These are phyloP conservation scores for Yamadazyma epiphylla DNA, from an alignment of 1,139 yeast genomes.

Conservation along the genomic window DNA sequence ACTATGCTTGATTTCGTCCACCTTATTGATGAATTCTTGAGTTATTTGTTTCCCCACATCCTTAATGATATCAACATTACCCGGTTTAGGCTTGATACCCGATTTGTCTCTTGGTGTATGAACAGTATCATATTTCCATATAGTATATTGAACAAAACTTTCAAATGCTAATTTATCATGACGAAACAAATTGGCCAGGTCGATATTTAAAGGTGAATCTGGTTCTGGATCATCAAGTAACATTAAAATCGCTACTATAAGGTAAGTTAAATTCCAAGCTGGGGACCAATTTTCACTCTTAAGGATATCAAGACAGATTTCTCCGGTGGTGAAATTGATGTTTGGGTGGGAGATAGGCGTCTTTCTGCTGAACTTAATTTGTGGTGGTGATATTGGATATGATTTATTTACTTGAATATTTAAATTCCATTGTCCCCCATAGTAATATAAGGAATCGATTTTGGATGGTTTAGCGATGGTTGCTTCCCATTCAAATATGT, in stretches of 20 bases:
- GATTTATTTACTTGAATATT: slow-evolving; percentile 45
- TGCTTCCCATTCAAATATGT: slow-evolving; percentile 59
- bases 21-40: slow-evolving; percentile 13
- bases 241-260: slow-evolving; percentile 68
- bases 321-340: slow-evolving; percentile 66
- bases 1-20: slow-evolving; percentile 14
- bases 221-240: slow-evolving; percentile 79
- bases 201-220: slow-evolving; percentile 80
- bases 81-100: slow-evolving; percentile 4
- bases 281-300: slow-evolving; percentile 74
- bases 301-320: slow-evolving; percentile 79
- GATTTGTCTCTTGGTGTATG: slow-evolving; percentile 8
- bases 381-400: slow-evolving; percentile 75
- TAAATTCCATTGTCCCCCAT: slow-evolving; percentile 57
- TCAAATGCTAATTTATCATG: slow-evolving; percentile 52
- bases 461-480: slow-evolving; percentile 50
- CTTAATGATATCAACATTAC: slow-evolving; percentile 8
- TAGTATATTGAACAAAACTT: slow-evolving; percentile 60
- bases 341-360: slow-evolving; percentile 72
- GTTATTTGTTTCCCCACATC: slow-evolving; percentile 14
- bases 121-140: slow-evolving; percentile 37
- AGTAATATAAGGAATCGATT: slow-evolving; percentile 40
- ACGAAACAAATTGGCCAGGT: slow-evolving; percentile 74
- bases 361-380: slow-evolving; percentile 38
- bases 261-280: slow-evolving; percentile 74